Evolutionary conservation across 345 rosid species (phyloP).

Genomic region (Viola odorata): DNA sequence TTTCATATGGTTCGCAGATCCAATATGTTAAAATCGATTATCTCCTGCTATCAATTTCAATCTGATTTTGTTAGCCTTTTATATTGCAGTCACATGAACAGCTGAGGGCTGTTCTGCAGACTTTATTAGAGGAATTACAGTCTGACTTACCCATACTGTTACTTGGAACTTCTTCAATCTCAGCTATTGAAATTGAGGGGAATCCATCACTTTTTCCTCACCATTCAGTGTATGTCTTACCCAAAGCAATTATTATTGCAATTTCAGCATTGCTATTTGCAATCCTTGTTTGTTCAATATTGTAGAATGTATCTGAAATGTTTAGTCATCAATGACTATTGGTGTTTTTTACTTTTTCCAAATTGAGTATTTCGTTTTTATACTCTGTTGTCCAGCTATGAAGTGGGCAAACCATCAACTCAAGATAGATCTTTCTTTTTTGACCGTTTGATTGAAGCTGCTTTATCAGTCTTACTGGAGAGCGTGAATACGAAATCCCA

Average conservation of each 20-base stretch:
- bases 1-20: neutral
- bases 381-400: constrained; percentile 55
- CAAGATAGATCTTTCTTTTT: constrained; percentile 80
- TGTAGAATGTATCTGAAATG: no score
- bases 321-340: no score
- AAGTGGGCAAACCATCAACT: constrained; percentile 64
- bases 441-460: constrained; percentile 78
- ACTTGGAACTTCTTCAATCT: constrained; percentile 64
- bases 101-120: constrained; percentile 81
- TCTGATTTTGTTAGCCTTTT: constrained; percentile 11
- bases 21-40: neutral
- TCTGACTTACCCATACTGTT: constrained; percentile 79
- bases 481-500: constrained; percentile 37
- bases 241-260: neutral
- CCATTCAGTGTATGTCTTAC: constrained; percentile 65
- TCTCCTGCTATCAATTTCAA: neutral
- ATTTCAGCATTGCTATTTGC: neutral
- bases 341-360: no score
- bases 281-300: no score
- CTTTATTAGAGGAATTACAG: constrained; percentile 89
- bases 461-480: constrained; percentile 70
- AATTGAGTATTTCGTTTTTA: constrained; percentile 15
- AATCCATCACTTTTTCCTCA: constrained; percentile 52
- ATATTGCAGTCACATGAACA: constrained; percentile 88
- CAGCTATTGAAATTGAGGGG: constrained; percentile 52